phyloP scores from a whole-genome alignment of 495 filamentous ascomycete species.

The Rusavskia elegans region DNA sequence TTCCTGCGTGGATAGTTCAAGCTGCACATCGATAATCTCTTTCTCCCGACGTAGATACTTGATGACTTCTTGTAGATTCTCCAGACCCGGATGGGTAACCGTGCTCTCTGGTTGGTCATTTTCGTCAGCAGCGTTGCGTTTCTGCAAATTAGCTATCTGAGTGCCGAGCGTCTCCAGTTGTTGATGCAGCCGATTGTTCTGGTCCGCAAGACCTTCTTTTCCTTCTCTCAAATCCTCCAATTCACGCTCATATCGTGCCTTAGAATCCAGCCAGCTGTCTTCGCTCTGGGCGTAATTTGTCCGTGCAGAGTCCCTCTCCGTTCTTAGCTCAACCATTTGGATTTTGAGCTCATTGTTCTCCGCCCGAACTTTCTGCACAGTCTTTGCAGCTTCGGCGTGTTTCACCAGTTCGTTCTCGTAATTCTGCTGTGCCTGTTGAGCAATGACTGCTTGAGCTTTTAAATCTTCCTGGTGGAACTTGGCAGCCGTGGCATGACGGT shows the following conservation, averaged over 20 bases:
- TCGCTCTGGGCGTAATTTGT: slow-evolving; percentile 64
- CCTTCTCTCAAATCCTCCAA: slow-evolving; percentile 59
- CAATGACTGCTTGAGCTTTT: slow-evolving; percentile 83
- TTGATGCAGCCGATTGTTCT: slow-evolving; percentile 76
- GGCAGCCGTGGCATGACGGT: slow-evolving; percentile 59
- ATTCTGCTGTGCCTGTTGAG: slow-evolving; percentile 79
- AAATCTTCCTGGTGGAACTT: slow-evolving; percentile 77
- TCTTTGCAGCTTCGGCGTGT: slow-evolving; percentile 82
- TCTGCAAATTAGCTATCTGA: slow-evolving; percentile 65
- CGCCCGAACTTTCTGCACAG: slow-evolving; percentile 55
- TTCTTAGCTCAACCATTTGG: slow-evolving; percentile 49
- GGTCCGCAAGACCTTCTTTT: slow-evolving; percentile 62
- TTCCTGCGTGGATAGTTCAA: slow-evolving; percentile 74
- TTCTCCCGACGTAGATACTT: slow-evolving; percentile 88
- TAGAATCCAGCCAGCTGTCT: slow-evolving; percentile 71
- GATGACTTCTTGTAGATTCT: slow-evolving; percentile 75
- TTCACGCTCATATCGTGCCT: slow-evolving; percentile 67
- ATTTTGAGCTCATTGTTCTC: slow-evolving; percentile 72
- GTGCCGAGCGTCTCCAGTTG: slow-evolving; percentile 69
- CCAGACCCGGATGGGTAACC: slow-evolving; percentile 30
- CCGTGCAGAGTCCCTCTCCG: slow-evolving; percentile 68
- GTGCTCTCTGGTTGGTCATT: slow-evolving; percentile 24
- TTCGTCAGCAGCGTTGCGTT: slow-evolving; percentile 38
- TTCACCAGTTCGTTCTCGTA: slow-evolving; percentile 90
- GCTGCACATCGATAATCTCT: slow-evolving; percentile 92